phyloP scores from a whole-genome alignment of 768 basidiomycete genomes.

The Clitopilus hobsonii region DNA sequence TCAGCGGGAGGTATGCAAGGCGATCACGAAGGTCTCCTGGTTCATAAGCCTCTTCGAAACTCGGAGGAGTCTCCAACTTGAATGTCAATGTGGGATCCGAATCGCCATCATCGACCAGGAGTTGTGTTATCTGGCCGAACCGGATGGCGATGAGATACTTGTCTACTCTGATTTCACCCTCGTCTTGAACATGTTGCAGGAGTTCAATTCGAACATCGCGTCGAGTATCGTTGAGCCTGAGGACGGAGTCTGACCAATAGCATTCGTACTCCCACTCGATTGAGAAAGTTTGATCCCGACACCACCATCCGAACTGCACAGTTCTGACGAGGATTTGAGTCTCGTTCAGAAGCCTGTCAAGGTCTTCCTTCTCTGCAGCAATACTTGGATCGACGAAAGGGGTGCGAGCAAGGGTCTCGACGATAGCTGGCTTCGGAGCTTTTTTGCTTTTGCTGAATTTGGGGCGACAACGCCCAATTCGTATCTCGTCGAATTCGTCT shows the following conservation, averaged over 20 bases:
- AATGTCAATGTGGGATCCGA: constrained; percentile 37
- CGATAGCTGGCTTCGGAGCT: constrained; percentile 22
- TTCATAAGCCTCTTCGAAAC: constrained; percentile 22
- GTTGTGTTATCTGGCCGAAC: constrained; percentile 37
- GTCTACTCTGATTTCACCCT: too few relatives aligned
- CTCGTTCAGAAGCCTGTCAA: constrained; percentile 32
- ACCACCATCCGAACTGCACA: constrained; percentile 60
- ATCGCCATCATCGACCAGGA: constrained; percentile 29
- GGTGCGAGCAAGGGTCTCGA: constrained; percentile 23
- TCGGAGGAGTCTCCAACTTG: constrained; percentile 34
- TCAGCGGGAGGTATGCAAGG: constrained; percentile 33
- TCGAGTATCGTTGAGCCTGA: constrained; percentile 37
- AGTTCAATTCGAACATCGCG: constrained; percentile 44
- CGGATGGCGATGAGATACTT: constrained; percentile 38
- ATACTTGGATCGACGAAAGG: constrained; percentile 25
- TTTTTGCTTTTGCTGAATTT: background rate
- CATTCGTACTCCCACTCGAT: constrained; percentile 46
- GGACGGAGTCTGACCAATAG: constrained; percentile 16
- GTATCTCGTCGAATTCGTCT: background rate
- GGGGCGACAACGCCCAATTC: background rate
- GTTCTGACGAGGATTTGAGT: constrained; percentile 29
- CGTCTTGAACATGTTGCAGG: too few relatives aligned
- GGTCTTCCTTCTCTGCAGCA: constrained; percentile 32
- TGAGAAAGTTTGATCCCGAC: constrained; percentile 52
- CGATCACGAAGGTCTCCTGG: constrained; percentile 23